Base-by-base conservation (phyloP, 2,329 filamentous ascomycete species). In the Verticillium isaacii region DNA sequence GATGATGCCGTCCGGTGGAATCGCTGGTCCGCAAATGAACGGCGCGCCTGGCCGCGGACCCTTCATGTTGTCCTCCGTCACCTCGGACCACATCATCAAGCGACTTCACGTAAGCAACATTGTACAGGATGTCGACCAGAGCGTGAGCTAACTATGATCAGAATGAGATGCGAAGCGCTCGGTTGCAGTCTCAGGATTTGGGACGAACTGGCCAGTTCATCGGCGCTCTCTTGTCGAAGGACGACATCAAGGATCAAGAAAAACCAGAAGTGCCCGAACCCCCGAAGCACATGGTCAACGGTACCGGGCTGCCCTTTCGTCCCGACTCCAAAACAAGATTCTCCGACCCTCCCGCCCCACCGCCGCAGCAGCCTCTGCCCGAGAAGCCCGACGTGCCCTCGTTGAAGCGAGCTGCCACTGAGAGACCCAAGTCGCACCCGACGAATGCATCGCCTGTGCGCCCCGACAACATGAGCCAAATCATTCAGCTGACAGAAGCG, bases 31-130 rank as follows among this genome's bases (percentile, higher is more conserved):
- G 36, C 82, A 84, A 62, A 67, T 77, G 11, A 90, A 85, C 66
- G 82, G 77, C 15, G 80, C 93, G 71, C 83, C 85, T 61, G 90
- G 92, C 66, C 91, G 92, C 68, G 85, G 92, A 59, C 91, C 92
- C 41, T 93, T 93, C 69, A 96, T 92, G 87, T 81, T 96, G 61
- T 91, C 91, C 7, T 92, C 93, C 0, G 88, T 97, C 66, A 96
- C 92, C 7, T 95, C 96, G 54, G 95, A 99, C 73, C 92, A 96
- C 68, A 93, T 99, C 61, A 89, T 97, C 45, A 97, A 97, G 73
- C 89, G 88, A 71, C 80, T 95, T 59, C 90, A 91, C 72, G 91
- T 93, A 81, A 80, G 88, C 84, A 4, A 41, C 15, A 17, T 5
- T 41, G 6, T 15, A 15, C 37, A 41, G 37, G 9, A 8, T 52